Evolutionary conservation across 139 green algal species (phyloP), one percentile per base, ranked within the genome.

Genomic region (Picochlorum costavermella): DNA sequence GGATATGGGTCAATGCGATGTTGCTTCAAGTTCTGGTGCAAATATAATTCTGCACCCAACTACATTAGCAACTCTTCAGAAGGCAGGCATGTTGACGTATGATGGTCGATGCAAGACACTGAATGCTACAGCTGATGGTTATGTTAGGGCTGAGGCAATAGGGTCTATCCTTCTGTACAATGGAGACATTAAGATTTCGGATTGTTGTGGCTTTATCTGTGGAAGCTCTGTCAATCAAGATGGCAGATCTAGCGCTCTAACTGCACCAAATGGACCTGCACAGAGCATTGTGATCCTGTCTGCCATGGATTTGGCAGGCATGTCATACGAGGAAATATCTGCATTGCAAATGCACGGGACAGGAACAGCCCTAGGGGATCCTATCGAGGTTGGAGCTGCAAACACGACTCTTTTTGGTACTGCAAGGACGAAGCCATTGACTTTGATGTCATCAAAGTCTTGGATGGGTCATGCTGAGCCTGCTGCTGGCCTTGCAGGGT

Each of bases 291-390:
- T 86, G 13, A 73, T 90, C 11, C 44, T 46, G 0, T 29, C 50
- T 4, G 81, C 79, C 4, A 56, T 88, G 13, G 12, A 10, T 14
- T 26, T 69, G 11, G 61, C 70, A 5, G 11, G 40, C 26, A 33
- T 64, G 17, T n/a, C 51, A 5, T 17, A n/a, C 6, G 20, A 49
- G 1, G 79, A 72, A 0, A 30, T 83, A 9, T 6, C 43, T 10
- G 56, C 30, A 4, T 65, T 96, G 64, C 70, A 88, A 63, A 65
- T 81, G 59, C 77, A 84, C 29, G 89, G 88, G 64, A 96, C 89
- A 1, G 89, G 90, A 23, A 96, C 90, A 11, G 69, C 86, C 5
- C 78, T 96, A 43, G 90, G 90, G 4, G 89, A 95, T 66, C 87
- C 89, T 25, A 95, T 95, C 29, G 89, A 96, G 65, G 62, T 95